phyloP scores from a whole-genome alignment of 768 basidiomycete genomes.

The Lactifluus pinguis region DNA sequence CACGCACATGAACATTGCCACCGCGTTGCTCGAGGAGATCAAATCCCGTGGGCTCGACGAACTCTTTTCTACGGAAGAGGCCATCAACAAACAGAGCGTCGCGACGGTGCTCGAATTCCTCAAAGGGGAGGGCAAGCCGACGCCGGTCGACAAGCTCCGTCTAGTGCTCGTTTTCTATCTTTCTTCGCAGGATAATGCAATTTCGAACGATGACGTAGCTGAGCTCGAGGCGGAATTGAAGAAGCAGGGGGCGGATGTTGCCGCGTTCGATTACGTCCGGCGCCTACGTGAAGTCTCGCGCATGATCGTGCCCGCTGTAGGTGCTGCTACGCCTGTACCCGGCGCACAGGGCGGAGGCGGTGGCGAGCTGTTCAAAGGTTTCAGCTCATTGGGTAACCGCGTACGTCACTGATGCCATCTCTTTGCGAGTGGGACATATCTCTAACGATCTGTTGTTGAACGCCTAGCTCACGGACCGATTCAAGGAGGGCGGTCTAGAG shows the following conservation, averaged over 20 bases:
- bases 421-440: background rate
- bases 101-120: slow-evolving; percentile 78
- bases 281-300: slow-evolving; percentile 83
- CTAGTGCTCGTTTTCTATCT: slow-evolving; percentile 94
- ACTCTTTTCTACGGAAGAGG: slow-evolving; percentile 94
- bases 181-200: slow-evolving; percentile 67
- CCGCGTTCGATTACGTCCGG: slow-evolving; percentile 89
- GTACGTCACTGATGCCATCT: slow-evolving; percentile 35
- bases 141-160: slow-evolving; percentile 79
- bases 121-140: slow-evolving; percentile 56
- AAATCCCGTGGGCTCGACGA: slow-evolving; percentile 93
- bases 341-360: slow-evolving; percentile 46
- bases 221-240: slow-evolving; percentile 87
- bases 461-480: slow-evolving; percentile 76
- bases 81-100: slow-evolving; percentile 79
- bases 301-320: slow-evolving; percentile 71
- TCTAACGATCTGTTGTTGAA: background rate
- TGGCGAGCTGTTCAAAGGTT: slow-evolving; percentile 87
- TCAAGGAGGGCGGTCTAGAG: slow-evolving; percentile 94
- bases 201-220: slow-evolving; percentile 80
- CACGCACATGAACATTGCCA: slow-evolving; percentile 99
- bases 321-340: slow-evolving; percentile 61
- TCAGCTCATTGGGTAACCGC: slow-evolving; percentile 83
- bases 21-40: slow-evolving; percentile 88
- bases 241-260: slow-evolving; percentile 66